Evolutionary conservation across 2,329 filamentous ascomycete species (phyloP).

Genomic region (Xylariaceae sp.): DNA sequence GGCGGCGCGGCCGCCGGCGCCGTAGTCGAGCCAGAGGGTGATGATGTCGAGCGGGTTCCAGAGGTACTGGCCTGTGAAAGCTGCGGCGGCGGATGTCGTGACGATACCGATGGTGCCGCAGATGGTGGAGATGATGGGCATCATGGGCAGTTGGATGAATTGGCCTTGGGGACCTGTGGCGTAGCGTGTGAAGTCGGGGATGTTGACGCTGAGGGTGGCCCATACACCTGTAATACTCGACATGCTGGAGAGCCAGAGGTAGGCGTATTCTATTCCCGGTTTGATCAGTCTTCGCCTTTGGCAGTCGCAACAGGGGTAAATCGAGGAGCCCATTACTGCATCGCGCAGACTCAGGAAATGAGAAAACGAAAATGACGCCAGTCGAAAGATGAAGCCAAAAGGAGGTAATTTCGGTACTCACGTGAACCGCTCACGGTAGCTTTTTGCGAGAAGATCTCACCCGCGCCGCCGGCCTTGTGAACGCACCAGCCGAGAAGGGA

Average conservation of each 20-base stretch:
- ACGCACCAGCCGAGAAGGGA: conserved; percentile 60
- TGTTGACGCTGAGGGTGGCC: conserved; percentile 44
- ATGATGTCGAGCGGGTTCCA: conserved; percentile 48
- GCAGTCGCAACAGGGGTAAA: no score
- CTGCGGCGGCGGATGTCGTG: conserved; percentile 49
- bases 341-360: no score
- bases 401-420: neutral
- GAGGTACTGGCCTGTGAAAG: conserved; percentile 46
- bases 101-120: conserved; percentile 52
- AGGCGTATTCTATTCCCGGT: conserved; percentile 39
- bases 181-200: conserved; percentile 51
- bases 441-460: conserved; percentile 34
- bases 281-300: no score
- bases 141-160: conserved; percentile 38
- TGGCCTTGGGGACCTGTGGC: conserved; percentile 35
- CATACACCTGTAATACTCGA: conserved; percentile 39
- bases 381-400: no score
- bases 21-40: conserved; percentile 40
- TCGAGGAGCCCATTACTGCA: no score
- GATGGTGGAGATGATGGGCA: conserved; percentile 44
- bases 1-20: conserved; percentile 38
- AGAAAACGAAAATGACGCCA: no score
- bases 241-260: conserved; percentile 45
- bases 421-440: conserved; percentile 35
- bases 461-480: conserved; percentile 49